Conservation (phyloP, 768 basidiomycete genomes). For the Psilocybe tampanensis region DNA sequence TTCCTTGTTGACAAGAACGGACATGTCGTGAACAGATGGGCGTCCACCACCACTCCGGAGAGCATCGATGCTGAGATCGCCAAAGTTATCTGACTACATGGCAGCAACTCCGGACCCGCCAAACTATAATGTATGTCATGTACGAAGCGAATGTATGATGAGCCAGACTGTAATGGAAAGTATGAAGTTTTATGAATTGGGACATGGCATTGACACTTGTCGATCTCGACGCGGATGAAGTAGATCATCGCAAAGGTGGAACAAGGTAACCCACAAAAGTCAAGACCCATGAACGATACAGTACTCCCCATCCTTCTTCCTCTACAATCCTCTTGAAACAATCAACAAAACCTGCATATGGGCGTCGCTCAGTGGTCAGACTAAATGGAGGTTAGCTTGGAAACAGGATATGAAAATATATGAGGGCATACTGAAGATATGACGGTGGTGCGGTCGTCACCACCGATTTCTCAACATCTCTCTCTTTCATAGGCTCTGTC, state of each 20-base stretch:
- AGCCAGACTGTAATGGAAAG: too few relatives aligned
- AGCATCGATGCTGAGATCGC: constrained; percentile 65
- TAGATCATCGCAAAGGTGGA: constrained; percentile 1
- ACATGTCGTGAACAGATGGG: constrained; percentile 74
- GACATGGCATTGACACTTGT: too few relatives aligned
- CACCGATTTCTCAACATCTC: constrained; percentile 7
- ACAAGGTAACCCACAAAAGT: constrained; percentile 14
- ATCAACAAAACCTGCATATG: constrained; percentile 14
- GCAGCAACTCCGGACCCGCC: neutral
- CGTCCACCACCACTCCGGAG: constrained; percentile 71
- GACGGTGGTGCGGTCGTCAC: constrained; percentile 5
- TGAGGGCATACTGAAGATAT: constrained; percentile 4
- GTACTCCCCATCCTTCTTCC: constrained; percentile 19
- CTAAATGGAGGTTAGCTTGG: neutral
- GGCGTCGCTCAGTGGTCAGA: constrained; percentile 13
- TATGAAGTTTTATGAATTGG: too few relatives aligned
- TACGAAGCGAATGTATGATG: neutral
- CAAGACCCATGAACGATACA: constrained; percentile 20
- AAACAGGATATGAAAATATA: neutral
- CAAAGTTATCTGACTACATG: constrained; percentile 50
- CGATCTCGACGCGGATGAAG: neutral
- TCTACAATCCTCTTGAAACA: constrained; percentile 14
- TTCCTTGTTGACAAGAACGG: constrained; percentile 84
- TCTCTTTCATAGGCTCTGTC: neutral
- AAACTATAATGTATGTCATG: neutral